phyloP scores from a whole-genome alignment of 2,329 filamentous ascomycete species.

The Hypoxylon sp. region DNA sequence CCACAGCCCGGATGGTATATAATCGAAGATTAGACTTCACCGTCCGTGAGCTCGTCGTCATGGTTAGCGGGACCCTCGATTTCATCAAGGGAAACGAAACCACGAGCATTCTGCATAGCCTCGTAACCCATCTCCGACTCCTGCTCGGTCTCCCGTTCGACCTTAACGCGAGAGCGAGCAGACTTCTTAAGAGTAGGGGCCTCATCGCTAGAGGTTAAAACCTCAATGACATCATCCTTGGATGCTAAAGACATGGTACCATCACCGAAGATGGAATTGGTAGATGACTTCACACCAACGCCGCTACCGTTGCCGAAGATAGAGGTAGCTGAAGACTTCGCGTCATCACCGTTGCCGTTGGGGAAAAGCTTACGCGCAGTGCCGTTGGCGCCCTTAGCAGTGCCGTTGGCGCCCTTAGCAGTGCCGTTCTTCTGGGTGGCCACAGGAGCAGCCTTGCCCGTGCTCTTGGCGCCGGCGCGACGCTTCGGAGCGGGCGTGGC shows the following conservation, averaged over 20 bases:
- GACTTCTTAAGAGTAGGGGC: conserved; percentile 53
- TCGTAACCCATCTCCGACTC: background rate
- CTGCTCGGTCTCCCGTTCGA: conserved; percentile 14
- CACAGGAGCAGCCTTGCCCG: conserved; percentile 42
- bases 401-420: background rate
- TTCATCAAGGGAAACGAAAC: background rate
- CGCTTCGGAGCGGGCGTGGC: conserved; percentile 37
- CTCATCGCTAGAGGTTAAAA: conserved; percentile 56
- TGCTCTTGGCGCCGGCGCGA: conserved; percentile 24
- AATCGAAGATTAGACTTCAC: conserved; percentile 55
- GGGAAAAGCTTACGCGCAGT: conserved; percentile 36
- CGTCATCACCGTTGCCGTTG: conserved; percentile 7
- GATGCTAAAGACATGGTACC: background rate
- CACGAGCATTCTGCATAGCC: background rate
- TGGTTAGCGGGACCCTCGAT: background rate
- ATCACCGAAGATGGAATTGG: background rate
- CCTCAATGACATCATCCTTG: conserved; percentile 51
- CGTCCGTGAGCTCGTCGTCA: conserved; percentile 53
- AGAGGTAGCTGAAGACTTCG: background rate
- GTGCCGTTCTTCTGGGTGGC: conserved; percentile 22
- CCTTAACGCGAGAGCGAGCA: conserved; percentile 34
- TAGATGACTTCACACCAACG: background rate
- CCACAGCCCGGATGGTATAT: background rate
- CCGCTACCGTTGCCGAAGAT: conserved; percentile 14
- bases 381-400: background rate